Evolutionary conservation across 192 early-diverging fungal genomes (phyloP).

Genomic region (Rhizophagus sp.): DNA sequence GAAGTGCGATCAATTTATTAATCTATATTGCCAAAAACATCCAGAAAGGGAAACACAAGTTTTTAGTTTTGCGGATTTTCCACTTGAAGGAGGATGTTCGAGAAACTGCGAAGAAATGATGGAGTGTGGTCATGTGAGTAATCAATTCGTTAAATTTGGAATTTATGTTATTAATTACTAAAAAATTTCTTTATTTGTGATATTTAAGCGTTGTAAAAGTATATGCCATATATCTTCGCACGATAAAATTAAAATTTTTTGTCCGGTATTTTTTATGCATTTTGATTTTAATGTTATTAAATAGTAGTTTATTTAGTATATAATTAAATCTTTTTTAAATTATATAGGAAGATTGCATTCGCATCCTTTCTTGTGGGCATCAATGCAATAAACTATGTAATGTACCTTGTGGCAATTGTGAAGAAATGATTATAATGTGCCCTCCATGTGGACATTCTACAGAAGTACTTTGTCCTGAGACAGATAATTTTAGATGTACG

Average conservation of each 20-base stretch:
- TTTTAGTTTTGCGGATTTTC: not conserved
- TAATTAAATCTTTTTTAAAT: not conserved
- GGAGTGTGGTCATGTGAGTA: conserved; percentile 27
- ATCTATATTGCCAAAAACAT: conserved; percentile 22
- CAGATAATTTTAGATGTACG: not conserved
- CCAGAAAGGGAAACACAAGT: not conserved
- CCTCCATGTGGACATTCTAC: conserved; percentile 14
- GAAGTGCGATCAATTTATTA: not conserved
- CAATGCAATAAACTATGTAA: conserved; percentile 11
- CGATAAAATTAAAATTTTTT: not conserved
- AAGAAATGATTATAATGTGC: not conserved
- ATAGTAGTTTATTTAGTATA: not conserved
- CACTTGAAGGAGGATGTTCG: conserved; percentile 17
- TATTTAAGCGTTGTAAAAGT: not conserved
- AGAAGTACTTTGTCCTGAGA: not conserved
- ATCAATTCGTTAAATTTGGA: not conserved
- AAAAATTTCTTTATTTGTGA: not conserved
- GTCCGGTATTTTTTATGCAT: conserved; percentile 6
- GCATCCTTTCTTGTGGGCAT: conserved; percentile 22
- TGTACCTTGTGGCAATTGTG: conserved; percentile 3
- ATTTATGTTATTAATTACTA: not conserved
- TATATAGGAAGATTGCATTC: conserved; percentile 14
- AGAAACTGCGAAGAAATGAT: conserved; percentile 1
- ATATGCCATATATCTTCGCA: conserved; percentile 21
- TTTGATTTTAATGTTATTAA: not conserved